phyloP scores from a whole-genome alignment of 1,284 basidiomycete species.

The Marasmius oreades region DNA sequence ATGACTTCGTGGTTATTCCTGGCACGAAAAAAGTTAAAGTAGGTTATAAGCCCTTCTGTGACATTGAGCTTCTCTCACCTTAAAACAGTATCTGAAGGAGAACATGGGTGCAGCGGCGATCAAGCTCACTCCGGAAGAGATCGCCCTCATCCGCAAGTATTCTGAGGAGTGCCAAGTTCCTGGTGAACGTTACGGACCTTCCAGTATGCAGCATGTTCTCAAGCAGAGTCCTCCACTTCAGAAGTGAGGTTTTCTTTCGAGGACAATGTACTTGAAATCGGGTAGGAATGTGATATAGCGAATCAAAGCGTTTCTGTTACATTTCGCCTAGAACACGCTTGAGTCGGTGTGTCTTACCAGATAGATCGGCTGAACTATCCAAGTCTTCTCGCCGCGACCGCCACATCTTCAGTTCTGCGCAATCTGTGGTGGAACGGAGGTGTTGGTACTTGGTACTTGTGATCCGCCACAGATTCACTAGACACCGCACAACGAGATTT shows the following conservation, averaged over 20 bases:
- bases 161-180: slow-evolving; percentile 14
- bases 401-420: too few species aligned
- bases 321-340: too few species aligned
- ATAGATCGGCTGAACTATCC: too few species aligned
- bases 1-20: slow-evolving; percentile 39
- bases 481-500: too few species aligned
- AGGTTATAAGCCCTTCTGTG: background rate
- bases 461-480: too few species aligned
- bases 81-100: slow-evolving; percentile 19
- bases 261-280: background rate
- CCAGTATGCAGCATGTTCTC: slow-evolving; percentile 1
- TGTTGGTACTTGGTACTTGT: too few species aligned
- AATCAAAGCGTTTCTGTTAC: too few species aligned
- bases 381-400: too few species aligned
- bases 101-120: slow-evolving; percentile 16
- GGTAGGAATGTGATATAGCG: too few species aligned
- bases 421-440: too few species aligned
- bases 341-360: too few species aligned
- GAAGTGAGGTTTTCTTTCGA: background rate
- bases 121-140: slow-evolving; percentile 14
- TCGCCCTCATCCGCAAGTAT: slow-evolving; percentile 14
- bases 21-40: slow-evolving; percentile 27
- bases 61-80: background rate
- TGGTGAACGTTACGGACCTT: slow-evolving; percentile 12
- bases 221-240: slow-evolving; percentile 6